Percentiles rank a stretch among this genome's conserved stretches.
phyloP scores from a whole-genome alignment of 768 basidiomycete genomes.

The Cubamyces sp. region DNA sequence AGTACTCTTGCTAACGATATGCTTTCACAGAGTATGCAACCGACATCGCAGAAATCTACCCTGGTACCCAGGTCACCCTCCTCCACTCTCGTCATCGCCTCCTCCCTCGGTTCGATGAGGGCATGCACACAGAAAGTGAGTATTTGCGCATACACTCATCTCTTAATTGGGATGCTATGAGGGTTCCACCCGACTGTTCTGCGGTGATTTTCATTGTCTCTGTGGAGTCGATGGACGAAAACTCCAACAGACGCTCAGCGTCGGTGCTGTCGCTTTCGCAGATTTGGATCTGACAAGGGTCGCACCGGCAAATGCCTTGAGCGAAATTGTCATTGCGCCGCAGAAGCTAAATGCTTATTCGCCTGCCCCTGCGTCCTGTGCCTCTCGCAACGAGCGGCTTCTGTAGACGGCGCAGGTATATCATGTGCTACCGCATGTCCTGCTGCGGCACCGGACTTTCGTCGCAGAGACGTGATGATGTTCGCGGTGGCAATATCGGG shows the following conservation, averaged over 20 bases:
- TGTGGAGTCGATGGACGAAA: not conserved
- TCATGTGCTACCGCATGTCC: too few species aligned
- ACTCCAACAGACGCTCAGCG: not conserved
- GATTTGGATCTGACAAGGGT: slow-evolving; percentile 5
- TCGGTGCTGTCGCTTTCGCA: not conserved
- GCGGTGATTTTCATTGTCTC: not conserved
- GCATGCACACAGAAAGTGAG: slow-evolving; percentile 57
- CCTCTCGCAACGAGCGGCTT: not conserved
- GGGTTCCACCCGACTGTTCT: not conserved
- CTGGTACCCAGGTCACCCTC: slow-evolving; percentile 56
- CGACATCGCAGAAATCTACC: slow-evolving; percentile 60
- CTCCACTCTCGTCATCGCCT: slow-evolving; percentile 61
- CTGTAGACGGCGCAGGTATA: too few species aligned
- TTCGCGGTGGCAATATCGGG: too few species aligned
- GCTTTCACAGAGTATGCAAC: slow-evolving; percentile 57
- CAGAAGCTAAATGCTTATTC: slow-evolving; percentile 4
- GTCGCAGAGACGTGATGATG: not conserved
- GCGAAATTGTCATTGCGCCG: not conserved
- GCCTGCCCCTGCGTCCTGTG: not conserved
- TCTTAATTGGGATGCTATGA: too few species aligned
- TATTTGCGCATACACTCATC: not conserved
- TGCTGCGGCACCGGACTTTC: too few species aligned
- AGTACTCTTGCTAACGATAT: not conserved
- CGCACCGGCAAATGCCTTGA: too few species aligned
- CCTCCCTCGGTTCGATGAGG: slow-evolving; percentile 55